Base-by-base conservation (phyloP, 2,329 filamentous ascomycete species). In the Diaporthe ampelina region DNA sequence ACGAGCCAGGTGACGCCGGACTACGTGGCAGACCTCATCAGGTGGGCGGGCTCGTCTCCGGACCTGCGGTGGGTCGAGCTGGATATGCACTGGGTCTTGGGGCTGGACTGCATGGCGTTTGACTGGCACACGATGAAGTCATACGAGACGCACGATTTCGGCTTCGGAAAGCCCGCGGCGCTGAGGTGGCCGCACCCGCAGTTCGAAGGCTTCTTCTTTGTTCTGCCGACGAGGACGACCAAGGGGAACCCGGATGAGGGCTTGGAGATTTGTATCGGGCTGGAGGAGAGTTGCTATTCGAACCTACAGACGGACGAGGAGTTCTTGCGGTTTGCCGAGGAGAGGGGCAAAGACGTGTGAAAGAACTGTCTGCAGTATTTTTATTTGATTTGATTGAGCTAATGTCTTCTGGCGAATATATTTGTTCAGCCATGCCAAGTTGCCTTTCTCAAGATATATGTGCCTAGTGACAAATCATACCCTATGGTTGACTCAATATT, bases 81-180 rank as follows among this genome's bases (percentile, higher is more conserved):
- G 13, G 69, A 73, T 45, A 72, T 79, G 58, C 61, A 75, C 50
- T 79, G 76, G 21, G 80, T 81, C 52, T 59, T 80, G 10, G 79
- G 79, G 26, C 70, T 79, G 58, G 80, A 80, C 74, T 74, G 79
- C 11, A 78, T 74, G 61, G 79, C 74, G 21, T 78, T 78, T 21
- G 78, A 76, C 74, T 81, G 80, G 80, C 77, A 78, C 65, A 68
- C 32, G 10, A 79, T 80, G 77, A 78, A 70, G n/a, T 58, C 75
- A 5, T 80, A 80, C 52, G 52, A 74, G 61, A 72, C 70, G 50
- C 79, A 80, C 70, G 79, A 82, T 70, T 82, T 81, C 69, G 80
- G 80, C 3, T 82, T 82, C 63, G 80, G 80, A 6, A 19, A 73
- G 56, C 79, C 78, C 11, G 58, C 68, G 19, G 73, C 68, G 21